Percentiles rank a stretch among this genome's conserved stretches.
Conservation (phyloP, 352 stramenopile species). For the Pythium vanterpoolii region DNA sequence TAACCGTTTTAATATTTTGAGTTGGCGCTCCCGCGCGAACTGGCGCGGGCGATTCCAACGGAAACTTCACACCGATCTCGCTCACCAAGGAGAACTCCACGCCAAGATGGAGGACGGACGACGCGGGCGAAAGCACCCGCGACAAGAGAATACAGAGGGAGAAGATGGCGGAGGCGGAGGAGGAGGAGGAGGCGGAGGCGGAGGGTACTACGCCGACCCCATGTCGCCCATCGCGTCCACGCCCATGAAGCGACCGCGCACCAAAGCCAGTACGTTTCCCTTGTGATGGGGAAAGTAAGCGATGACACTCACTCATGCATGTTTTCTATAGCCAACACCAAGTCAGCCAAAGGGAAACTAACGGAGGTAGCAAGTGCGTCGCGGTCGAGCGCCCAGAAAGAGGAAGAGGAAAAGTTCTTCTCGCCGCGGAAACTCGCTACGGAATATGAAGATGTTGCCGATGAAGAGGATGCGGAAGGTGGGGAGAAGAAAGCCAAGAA, state of each 20-base stretch:
- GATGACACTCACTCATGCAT: neutral
- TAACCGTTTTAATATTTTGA: conserved; percentile 21
- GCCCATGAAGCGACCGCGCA: conserved; percentile 72
- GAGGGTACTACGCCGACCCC: conserved; percentile 73
- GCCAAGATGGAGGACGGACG: conserved; percentile 16
- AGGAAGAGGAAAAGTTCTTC: conserved; percentile 44
- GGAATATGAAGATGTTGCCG: conserved; percentile 39
- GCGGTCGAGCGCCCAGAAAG: conserved; percentile 21
- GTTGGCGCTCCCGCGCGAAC: conserved; percentile 18
- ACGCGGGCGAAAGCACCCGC: conserved; percentile 16
- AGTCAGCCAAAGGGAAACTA: conserved; percentile 47
- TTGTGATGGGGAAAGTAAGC: neutral
- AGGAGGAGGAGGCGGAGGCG: conserved; percentile 2
- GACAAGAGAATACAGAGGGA: conserved; percentile 8
- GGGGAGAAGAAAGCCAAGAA: conserved; percentile 6
- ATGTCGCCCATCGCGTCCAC: conserved; percentile 82
- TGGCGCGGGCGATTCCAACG: conserved; percentile 7
- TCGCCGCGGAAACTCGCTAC: conserved; percentile 61
- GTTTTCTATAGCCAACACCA: conserved; percentile 36
- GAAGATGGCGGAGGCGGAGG: conserved; percentile 2
- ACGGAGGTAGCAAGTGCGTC: conserved; percentile 12
- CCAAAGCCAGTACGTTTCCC: conserved; percentile 32
- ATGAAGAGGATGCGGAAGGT: neutral
- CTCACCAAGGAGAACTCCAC: neutral
- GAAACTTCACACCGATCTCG: conserved; percentile 9